These are phyloP conservation scores for Sequoiadendron giganteum DNA, from an alignment of 75 land plant genomes.

Conservation along the genomic window DNA sequence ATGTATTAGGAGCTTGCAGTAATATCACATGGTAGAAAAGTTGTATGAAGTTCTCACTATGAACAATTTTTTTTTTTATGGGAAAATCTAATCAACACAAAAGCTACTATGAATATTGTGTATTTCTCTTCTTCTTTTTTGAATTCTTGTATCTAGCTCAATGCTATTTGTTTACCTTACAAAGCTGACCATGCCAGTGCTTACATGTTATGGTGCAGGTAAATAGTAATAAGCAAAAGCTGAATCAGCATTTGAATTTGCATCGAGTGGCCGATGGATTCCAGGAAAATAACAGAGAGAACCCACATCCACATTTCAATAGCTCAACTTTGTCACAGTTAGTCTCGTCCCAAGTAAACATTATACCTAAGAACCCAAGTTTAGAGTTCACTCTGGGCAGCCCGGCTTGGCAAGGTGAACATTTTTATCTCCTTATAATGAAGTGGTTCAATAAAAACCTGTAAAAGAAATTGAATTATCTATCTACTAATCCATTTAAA, in stretches of 20 bases:
- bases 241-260: background rate
- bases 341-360: background rate
- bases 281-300: background rate
- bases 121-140: too few relatives aligned
- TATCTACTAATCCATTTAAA: background rate
- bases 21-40: too few relatives aligned
- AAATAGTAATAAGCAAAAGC: background rate
- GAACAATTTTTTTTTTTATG: too few relatives aligned
- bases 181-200: background rate
- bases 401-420: constrained; percentile 12
- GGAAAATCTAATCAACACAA: too few relatives aligned
- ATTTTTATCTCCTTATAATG: background rate
- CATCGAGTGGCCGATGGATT: background rate
- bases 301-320: background rate
- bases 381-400: constrained; percentile 14
- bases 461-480: background rate
- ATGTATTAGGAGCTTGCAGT: too few relatives aligned
- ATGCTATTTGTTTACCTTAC: background rate
- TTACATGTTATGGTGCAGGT: constrained; percentile 1
- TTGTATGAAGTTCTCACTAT: too few relatives aligned
- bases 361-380: background rate
- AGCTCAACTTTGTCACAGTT: constrained; percentile 11
- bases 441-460: background rate
- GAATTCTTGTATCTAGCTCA: too few relatives aligned
- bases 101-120: too few relatives aligned